phyloP scores from a whole-genome alignment of 371 early-diverging fungal species.

The Mortierella sp. region DNA sequence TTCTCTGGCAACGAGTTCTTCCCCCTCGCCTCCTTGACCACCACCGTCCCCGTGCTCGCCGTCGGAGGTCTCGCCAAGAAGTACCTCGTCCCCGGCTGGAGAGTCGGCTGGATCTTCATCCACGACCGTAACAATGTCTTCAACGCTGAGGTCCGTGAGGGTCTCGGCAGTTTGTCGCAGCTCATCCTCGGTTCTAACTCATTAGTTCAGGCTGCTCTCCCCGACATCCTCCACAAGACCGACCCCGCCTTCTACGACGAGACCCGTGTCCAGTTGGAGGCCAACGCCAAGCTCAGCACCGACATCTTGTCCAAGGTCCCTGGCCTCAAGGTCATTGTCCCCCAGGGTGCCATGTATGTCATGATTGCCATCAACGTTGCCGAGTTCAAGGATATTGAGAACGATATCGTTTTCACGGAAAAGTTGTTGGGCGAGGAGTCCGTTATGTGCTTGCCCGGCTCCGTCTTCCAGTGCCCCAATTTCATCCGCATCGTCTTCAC shows the following conservation, averaged over 20 bases:
- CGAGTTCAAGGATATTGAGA: constrained; percentile 80
- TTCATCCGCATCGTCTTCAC: constrained; percentile 88
- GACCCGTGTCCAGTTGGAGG: constrained; percentile 78
- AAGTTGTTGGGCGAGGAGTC: constrained; percentile 88
- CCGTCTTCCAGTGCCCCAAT: constrained; percentile 87
- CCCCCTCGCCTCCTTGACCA: constrained; percentile 82
- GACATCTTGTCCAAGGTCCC: constrained; percentile 75
- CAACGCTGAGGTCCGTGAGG: constrained; percentile 73
- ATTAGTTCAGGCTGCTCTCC: constrained; percentile 81
- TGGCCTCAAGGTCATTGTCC: constrained; percentile 82
- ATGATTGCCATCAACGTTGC: constrained; percentile 86
- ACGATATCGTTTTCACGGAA: constrained; percentile 88
- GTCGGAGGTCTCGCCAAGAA: constrained; percentile 94
- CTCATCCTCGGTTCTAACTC: constrained; percentile 91
- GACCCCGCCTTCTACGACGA: constrained; percentile 79
- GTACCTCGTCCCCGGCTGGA: constrained; percentile 94
- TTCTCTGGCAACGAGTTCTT: constrained; percentile 78
- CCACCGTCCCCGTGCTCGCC: constrained; percentile 86
- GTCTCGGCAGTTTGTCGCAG: constrained; percentile 79
- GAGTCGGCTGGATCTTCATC: constrained; percentile 91
- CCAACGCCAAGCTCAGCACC: constrained; percentile 78
- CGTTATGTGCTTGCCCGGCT: constrained; percentile 90
- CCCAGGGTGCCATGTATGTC: constrained; percentile 96
- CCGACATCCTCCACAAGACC: constrained; percentile 82
- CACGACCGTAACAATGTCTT: constrained; percentile 79